Conservation (phyloP, 805 yeast genomes). For the Ogataea parapolymorpha region DNA sequence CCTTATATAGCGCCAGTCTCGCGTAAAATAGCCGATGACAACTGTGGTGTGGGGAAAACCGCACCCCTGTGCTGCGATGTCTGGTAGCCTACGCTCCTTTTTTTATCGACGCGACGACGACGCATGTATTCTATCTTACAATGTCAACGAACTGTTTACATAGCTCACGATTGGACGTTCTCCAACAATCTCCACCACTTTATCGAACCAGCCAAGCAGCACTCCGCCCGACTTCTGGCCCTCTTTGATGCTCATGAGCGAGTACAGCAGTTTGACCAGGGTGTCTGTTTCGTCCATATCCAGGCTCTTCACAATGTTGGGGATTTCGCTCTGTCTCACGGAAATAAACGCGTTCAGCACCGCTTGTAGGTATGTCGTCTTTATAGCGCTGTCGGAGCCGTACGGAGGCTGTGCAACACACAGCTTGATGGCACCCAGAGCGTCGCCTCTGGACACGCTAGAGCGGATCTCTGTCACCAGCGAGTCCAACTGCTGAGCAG, state of each 20-base stretch:
- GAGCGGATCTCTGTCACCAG: conserved; percentile 57
- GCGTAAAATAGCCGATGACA: conserved; percentile 9
- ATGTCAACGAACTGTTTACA: conserved; percentile 40
- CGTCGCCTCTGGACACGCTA: conserved; percentile 68
- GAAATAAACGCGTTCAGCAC: conserved; percentile 72
- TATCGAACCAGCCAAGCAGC: conserved; percentile 88
- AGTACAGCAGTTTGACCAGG: conserved; percentile 79
- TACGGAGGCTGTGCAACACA: conserved; percentile 79
- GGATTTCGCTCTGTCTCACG: conserved; percentile 65
- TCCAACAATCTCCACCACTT: conserved; percentile 79
- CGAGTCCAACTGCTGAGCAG: conserved; percentile 51
- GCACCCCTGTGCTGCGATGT: no score
- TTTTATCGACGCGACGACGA: conserved; percentile 8
- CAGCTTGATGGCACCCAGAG: conserved; percentile 58
- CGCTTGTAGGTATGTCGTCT: conserved; percentile 46
- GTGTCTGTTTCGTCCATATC: conserved; percentile 66
- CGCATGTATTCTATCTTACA: conserved; percentile 6
- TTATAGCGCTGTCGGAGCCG: conserved; percentile 61
- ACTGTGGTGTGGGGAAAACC: conserved; percentile 2
- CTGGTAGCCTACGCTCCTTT: not conserved
- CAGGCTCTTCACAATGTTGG: conserved; percentile 56
- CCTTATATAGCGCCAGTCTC: conserved; percentile 7
- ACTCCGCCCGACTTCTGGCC: conserved; percentile 87
- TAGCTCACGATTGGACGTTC: conserved; percentile 86
- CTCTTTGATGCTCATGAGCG: conserved; percentile 72